These are phyloP conservation scores for Cytidiella melzeri DNA, from an alignment of 768 basidiomycete species.

Conservation along the genomic window DNA sequence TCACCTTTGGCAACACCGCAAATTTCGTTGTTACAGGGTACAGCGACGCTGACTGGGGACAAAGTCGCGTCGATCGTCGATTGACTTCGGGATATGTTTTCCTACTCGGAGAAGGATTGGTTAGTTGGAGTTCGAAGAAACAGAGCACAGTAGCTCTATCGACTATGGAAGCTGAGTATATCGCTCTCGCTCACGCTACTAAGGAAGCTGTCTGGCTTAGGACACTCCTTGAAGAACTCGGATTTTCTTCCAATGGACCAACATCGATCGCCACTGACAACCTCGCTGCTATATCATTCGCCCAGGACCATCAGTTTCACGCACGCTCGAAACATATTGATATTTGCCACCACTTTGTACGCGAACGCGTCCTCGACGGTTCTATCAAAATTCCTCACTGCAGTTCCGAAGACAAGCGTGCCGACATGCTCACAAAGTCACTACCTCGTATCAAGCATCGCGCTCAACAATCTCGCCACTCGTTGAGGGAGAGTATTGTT, in stretches of 20 bases:
- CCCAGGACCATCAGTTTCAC: background rate
- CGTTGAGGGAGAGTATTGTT: no score
- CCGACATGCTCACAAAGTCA: no score
- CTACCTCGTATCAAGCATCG: no score
- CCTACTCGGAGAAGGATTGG: conserved; percentile 27
- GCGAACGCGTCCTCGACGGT: no score
- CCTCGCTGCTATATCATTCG: background rate
- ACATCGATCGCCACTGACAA: conserved; percentile 1
- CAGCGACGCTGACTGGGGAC: no score
- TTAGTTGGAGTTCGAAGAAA: no score
- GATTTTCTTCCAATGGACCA: background rate
- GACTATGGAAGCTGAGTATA: no score
- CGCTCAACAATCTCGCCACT: no score
- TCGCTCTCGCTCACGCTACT: conserved; percentile 25
- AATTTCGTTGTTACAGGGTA: conserved; percentile 1
- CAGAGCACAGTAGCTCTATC: no score
- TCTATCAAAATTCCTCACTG: background rate
- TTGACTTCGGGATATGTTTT: conserved; percentile 27
- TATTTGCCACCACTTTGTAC: no score
- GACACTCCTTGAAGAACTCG: conserved; percentile 2
- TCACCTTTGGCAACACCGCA: conserved; percentile 5
- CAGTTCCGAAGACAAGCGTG: no score
- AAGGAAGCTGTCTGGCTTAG: conserved; percentile 32
- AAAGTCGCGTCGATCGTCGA: no score
- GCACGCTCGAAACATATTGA: background rate